phyloP scores from a whole-genome alignment of 192 early-diverging fungal species.

The Backusella liffmaniae region DNA sequence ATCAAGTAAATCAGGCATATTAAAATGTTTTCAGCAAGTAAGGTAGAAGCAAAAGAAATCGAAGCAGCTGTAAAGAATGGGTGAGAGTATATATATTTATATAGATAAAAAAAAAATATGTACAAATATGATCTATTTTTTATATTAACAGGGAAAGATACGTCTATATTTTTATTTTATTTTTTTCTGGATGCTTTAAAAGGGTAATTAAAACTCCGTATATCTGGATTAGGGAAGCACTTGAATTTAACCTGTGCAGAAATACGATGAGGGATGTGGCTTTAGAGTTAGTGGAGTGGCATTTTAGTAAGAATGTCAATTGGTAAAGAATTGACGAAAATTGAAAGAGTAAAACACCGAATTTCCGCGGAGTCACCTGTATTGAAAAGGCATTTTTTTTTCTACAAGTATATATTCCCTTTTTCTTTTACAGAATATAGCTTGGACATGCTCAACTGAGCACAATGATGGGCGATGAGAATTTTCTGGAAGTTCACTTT shows the following conservation, averaged over 20 bases:
- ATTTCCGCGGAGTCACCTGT: background rate
- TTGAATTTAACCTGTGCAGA: background rate
- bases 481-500: background rate
- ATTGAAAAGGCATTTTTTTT: background rate
- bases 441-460: background rate
- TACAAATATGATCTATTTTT: background rate
- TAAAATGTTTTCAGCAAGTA: background rate
- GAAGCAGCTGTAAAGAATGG: background rate
- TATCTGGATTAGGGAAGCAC: background rate
- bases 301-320: background rate
- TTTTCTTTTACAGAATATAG: background rate
- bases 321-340: background rate
- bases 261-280: background rate
- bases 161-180: background rate
- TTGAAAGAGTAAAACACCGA: background rate
- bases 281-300: background rate
- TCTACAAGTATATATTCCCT: background rate
- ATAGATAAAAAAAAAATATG: background rate
- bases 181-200: background rate
- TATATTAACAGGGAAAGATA: background rate
- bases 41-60: background rate
- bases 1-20: constrained; percentile 15
- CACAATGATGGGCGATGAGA: background rate
- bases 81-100: background rate
- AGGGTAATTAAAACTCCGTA: background rate